Conservation (phyloP, 768 basidiomycete species). For the Lactarius deliciosus region DNA sequence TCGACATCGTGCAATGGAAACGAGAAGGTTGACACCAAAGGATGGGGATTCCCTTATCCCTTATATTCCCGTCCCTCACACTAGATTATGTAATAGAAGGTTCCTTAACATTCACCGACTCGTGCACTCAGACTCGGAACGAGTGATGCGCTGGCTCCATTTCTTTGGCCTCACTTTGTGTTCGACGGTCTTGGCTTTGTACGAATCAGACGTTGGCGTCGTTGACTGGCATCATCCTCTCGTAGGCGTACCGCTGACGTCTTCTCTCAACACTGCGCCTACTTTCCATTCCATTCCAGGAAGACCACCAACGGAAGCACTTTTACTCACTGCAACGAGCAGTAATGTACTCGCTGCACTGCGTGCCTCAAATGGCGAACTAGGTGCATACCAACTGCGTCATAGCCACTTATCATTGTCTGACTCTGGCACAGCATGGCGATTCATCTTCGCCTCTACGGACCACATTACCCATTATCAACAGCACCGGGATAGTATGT, state of each 20-base stretch:
- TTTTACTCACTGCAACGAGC: slow-evolving; percentile 64
- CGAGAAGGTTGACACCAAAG: background rate
- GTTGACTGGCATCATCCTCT: slow-evolving; percentile 87
- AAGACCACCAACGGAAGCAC: slow-evolving; percentile 38
- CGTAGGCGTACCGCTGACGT: slow-evolving; percentile 67
- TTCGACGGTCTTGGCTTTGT: slow-evolving; percentile 47
- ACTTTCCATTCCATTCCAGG: slow-evolving; percentile 47
- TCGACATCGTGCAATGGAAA: slow-evolving; percentile 31
- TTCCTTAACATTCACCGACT: background rate
- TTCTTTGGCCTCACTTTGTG: slow-evolving; percentile 15
- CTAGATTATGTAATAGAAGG: slow-evolving; percentile 12
- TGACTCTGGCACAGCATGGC: slow-evolving; percentile 58
- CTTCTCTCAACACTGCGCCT: slow-evolving; percentile 54
- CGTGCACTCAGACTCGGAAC: background rate
- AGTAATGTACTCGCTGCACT: slow-evolving; percentile 81
- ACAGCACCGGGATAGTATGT: slow-evolving; percentile 56
- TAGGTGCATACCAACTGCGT: slow-evolving; percentile 51
- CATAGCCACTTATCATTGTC: background rate
- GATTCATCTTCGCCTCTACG: slow-evolving; percentile 67
- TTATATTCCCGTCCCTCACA: slow-evolving; percentile 9
- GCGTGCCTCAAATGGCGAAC: slow-evolving; percentile 60
- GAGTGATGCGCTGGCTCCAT: slow-evolving; percentile 14
- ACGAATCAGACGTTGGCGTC: slow-evolving; percentile 73
- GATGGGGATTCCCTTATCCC: background rate
- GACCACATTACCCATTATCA: slow-evolving; percentile 70